Evolutionary conservation across 2,329 filamentous ascomycete genomes (phyloP).

Genomic region (Calonectria montana): DNA sequence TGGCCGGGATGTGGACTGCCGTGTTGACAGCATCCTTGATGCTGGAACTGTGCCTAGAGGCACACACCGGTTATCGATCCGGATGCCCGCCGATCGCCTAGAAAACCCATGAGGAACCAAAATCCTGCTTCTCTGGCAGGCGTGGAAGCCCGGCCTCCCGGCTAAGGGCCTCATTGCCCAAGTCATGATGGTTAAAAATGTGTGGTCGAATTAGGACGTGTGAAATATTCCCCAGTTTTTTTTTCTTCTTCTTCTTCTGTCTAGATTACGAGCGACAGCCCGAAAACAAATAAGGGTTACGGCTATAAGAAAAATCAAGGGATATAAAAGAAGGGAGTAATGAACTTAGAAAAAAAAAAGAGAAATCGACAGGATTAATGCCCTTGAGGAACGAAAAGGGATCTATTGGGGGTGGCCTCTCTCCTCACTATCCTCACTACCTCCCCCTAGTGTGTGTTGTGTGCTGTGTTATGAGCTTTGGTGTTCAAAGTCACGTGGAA

Average conservation of each 20-base stretch:
- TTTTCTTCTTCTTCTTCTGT: background rate
- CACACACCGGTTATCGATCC: background rate
- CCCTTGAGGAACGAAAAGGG: too few species aligned
- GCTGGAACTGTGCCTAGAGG: background rate
- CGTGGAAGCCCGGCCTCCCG: background rate
- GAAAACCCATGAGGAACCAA: background rate
- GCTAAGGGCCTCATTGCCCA: background rate
- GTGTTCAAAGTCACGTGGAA: too few species aligned
- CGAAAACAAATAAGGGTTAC: background rate
- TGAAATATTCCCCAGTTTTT: background rate
- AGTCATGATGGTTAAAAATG: conserved; percentile 4
- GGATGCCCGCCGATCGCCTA: background rate
- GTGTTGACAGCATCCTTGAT: conserved; percentile 8
- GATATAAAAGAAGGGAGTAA: background rate
- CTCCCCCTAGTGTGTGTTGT: too few species aligned
- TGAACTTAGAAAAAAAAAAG: background rate
- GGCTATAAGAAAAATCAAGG: background rate
- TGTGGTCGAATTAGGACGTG: background rate
- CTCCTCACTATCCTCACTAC: too few species aligned
- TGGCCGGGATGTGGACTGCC: conserved; percentile 27
- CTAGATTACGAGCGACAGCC: background rate
- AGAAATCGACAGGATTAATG: too few species aligned
- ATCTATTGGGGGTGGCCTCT: too few species aligned
- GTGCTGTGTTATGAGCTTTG: too few species aligned
- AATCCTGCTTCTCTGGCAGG: background rate